phyloP scores from a whole-genome alignment of 2,329 filamentous ascomycete species.

The Shiraia bambusicola region DNA sequence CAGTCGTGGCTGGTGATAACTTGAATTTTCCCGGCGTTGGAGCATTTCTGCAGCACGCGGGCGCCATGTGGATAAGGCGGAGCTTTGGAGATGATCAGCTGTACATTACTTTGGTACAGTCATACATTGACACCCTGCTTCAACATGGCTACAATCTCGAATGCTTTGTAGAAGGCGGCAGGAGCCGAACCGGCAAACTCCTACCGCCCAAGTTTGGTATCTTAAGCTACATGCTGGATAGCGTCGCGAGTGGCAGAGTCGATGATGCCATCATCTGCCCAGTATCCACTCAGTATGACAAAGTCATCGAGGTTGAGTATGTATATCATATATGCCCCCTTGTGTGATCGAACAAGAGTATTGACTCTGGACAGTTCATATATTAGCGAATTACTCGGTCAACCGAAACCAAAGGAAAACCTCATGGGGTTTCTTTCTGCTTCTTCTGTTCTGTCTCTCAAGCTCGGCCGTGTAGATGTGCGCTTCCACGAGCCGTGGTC shows the following conservation, averaged over 20 bases:
- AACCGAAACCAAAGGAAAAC: constrained; percentile 95
- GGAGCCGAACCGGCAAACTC: constrained; percentile 90
- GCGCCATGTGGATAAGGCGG: constrained; percentile 89
- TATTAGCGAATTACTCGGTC: constrained; percentile 87
- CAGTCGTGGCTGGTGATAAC: constrained; percentile 94
- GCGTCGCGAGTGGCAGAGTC: constrained; percentile 81
- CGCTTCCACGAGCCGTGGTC: constrained; percentile 98
- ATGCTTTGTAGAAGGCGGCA: constrained; percentile 96
- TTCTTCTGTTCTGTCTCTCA: constrained; percentile 83
- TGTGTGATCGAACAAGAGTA: background rate
- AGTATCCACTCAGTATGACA: constrained; percentile 97
- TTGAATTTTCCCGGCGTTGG: constrained; percentile 91
- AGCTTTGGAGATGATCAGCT: constrained; percentile 90
- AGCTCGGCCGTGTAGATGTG: constrained; percentile 89
- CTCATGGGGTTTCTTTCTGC: constrained; percentile 84
- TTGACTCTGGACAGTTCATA: constrained; percentile 62
- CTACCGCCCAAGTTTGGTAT: constrained; percentile 95
- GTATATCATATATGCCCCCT: constrained; percentile 1
- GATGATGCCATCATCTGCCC: constrained; percentile 92
- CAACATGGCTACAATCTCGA: constrained; percentile 93
- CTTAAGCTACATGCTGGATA: constrained; percentile 86
- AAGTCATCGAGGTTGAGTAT: constrained; percentile 82
- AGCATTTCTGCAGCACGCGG: constrained; percentile 87
- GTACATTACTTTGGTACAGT: constrained; percentile 89
- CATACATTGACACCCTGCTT: constrained; percentile 90